Percentiles rank a stretch among this genome's conserved stretches.
phyloP scores from a whole-genome alignment of 1,284 basidiomycete genomes.

The Sphaerobolus stellatus region DNA sequence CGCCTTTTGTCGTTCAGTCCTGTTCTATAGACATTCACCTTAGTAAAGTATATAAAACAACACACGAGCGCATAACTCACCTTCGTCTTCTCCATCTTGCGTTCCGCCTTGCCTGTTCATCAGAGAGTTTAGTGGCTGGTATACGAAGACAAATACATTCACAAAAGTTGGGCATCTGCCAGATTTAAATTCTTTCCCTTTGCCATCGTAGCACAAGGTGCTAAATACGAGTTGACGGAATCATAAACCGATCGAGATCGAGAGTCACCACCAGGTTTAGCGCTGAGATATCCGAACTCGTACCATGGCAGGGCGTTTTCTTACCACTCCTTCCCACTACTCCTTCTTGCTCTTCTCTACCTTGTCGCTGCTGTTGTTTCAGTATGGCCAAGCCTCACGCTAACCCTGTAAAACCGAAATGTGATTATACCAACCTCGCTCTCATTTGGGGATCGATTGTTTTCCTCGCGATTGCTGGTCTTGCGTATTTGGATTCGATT shows the following conservation, averaged over 20 bases:
- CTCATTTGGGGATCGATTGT: conserved; percentile 11
- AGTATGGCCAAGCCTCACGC: too few relatives aligned
- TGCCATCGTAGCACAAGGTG: conserved; percentile 50
- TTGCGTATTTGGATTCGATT: conserved; percentile 54
- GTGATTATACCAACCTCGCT: conserved; percentile 6
- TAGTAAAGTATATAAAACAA: conserved; percentile 13
- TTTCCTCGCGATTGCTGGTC: conserved; percentile 33
- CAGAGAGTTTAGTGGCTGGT: conserved; percentile 8
- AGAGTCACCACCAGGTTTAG: background rate
- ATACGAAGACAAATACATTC: conserved; percentile 4
- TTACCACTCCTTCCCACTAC: conserved; percentile 61
- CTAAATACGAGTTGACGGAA: background rate
- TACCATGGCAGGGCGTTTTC: conserved; percentile 80
- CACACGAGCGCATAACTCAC: conserved; percentile 48
- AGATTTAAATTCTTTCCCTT: conserved; percentile 84
- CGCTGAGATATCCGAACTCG: conserved; percentile 39
- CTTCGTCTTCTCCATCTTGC: conserved; percentile 91
- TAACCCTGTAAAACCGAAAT: background rate
- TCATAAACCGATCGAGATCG: conserved; percentile 27
- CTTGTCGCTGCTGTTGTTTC: too few relatives aligned
- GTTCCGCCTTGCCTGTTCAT: conserved; percentile 78
- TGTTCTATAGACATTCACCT: conserved; percentile 62
- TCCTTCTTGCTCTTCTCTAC: background rate
- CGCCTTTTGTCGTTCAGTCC: conserved; percentile 71
- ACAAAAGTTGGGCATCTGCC: conserved; percentile 78